A percentile compares a stretch with the other conserved stretches of the same genome.
phyloP scores from a whole-genome alignment of 2,329 filamentous ascomycete species.

The Elsinoe arachidis region DNA sequence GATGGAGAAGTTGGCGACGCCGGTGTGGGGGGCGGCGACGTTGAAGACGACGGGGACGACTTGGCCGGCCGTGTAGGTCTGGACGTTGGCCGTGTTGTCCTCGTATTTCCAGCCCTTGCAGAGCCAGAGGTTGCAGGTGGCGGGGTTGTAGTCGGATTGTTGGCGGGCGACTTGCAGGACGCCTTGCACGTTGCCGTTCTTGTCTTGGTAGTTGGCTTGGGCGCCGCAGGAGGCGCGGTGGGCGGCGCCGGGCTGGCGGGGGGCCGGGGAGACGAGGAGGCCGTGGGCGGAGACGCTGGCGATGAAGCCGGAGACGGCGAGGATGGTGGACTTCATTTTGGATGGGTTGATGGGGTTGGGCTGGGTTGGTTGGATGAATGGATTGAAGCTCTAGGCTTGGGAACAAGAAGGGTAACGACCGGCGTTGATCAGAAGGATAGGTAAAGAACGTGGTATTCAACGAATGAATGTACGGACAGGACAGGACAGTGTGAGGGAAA shows the following conservation, averaged over 20 bases:
- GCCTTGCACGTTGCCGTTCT: conserved; percentile 50
- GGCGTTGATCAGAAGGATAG: not conserved
- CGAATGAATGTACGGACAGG: not conserved
- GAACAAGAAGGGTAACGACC: not conserved
- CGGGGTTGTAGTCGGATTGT: conserved; percentile 42
- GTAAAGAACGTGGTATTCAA: not conserved
- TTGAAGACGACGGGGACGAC: conserved; percentile 38
- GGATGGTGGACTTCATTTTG: conserved; percentile 21
- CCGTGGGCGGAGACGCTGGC: conserved; percentile 29
- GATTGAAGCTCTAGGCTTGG: not conserved
- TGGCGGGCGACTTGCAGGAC: conserved; percentile 41
- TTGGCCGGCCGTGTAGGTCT: conserved; percentile 43
- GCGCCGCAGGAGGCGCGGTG: conserved; percentile 46
- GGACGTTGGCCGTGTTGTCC: conserved; percentile 47
- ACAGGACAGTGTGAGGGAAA: not conserved
- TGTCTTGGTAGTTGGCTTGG: conserved; percentile 48
- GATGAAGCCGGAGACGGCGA: conserved; percentile 24
- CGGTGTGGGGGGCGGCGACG: conserved; percentile 46
- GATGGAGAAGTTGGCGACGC: conserved; percentile 50
- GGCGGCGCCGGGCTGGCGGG: conserved; percentile 21
- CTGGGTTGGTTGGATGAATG: not conserved
- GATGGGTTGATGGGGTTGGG: not conserved
- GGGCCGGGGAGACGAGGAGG: conserved; percentile 27
- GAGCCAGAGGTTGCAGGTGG: conserved; percentile 44
- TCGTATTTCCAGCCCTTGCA: conserved; percentile 52